Evolutionary conservation across 225 moss, liverwort and hornwort species (phyloP).

Genomic region (Lunularia cruciata): DNA sequence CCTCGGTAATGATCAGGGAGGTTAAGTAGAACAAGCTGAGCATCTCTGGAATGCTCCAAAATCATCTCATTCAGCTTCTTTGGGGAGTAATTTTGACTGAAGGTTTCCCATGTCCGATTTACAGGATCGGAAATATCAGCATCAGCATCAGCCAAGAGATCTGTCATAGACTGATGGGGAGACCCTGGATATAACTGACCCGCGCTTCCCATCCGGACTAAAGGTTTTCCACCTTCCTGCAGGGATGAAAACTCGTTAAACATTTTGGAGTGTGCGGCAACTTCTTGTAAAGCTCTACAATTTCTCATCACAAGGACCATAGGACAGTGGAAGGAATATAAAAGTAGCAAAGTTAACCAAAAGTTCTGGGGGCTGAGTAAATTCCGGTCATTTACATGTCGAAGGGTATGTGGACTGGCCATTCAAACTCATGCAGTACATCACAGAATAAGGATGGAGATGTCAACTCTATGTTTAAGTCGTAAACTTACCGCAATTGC

Average conservation of each 20-base stretch:
- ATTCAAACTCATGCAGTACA: too few relatives aligned
- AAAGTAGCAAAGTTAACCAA: too few relatives aligned
- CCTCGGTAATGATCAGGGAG: conserved; percentile 90
- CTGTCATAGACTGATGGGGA: conserved; percentile 44
- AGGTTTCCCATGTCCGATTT: conserved; percentile 84
- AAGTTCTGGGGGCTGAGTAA: too few relatives aligned
- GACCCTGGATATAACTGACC: conserved; percentile 78
- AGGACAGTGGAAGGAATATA: too few relatives aligned
- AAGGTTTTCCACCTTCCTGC: conserved; percentile 18
- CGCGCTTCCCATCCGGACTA: conserved; percentile 40
- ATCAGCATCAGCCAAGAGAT: conserved; percentile 30
- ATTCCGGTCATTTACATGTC: too few relatives aligned
- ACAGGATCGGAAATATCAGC: conserved; percentile 60
- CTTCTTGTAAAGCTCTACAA: too few relatives aligned
- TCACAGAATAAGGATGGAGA: too few relatives aligned
- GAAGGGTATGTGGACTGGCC: too few relatives aligned
- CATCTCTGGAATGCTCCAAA: conserved; percentile 63
- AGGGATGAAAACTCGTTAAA: too few relatives aligned
- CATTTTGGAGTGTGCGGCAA: too few relatives aligned
- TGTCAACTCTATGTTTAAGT: too few relatives aligned
- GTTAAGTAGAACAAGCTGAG: conserved; percentile 75
- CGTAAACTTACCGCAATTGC: conserved; percentile 9
- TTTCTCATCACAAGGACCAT: too few relatives aligned
- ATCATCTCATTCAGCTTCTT: conserved; percentile 81
- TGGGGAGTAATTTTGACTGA: conserved; percentile 80